Conservation (phyloP, 208 protist genomes). For the Phytomonas serpens region DNA sequence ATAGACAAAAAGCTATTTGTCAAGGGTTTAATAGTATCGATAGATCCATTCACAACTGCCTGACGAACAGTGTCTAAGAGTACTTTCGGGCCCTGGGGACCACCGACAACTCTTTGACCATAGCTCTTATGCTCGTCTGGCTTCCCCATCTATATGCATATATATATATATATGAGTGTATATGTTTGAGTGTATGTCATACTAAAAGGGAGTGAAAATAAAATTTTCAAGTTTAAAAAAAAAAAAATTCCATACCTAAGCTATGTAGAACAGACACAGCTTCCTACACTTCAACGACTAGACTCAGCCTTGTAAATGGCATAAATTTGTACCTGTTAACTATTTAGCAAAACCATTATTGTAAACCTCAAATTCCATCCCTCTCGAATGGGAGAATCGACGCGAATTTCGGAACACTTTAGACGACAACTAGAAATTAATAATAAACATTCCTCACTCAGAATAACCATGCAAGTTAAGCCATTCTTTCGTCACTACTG, state of each 20-base stretch:
- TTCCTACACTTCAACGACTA: background rate
- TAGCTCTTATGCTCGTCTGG: background rate
- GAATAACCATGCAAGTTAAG: slow-evolving; percentile 51
- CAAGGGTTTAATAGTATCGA: slow-evolving; percentile 61
- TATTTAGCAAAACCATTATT: background rate
- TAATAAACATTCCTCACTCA: slow-evolving; percentile 10
- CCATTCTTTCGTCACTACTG: slow-evolving; percentile 84
- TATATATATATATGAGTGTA: slow-evolving; percentile 4
- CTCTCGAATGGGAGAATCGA: background rate
- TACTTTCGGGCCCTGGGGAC: slow-evolving; percentile 74
- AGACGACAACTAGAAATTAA: background rate
- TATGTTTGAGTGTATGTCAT: slow-evolving; percentile 1
- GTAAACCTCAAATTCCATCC: background rate
- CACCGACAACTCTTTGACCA: slow-evolving; percentile 54
- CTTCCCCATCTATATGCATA: background rate
- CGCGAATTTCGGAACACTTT: background rate
- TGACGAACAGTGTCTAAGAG: slow-evolving; percentile 74
- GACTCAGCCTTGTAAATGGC: background rate
- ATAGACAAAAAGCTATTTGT: slow-evolving; percentile 67
- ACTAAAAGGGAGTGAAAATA: slow-evolving; percentile 4
- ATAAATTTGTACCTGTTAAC: background rate
- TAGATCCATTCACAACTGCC: slow-evolving; percentile 51
- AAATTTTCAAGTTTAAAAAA: background rate
- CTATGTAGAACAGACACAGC: background rate
- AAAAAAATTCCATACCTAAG: background rate